Percentiles rank a stretch among this genome's conserved stretches.
Conservation (phyloP, 176 grass and related monocot species). For the Tillandsia fasciculata region DNA sequence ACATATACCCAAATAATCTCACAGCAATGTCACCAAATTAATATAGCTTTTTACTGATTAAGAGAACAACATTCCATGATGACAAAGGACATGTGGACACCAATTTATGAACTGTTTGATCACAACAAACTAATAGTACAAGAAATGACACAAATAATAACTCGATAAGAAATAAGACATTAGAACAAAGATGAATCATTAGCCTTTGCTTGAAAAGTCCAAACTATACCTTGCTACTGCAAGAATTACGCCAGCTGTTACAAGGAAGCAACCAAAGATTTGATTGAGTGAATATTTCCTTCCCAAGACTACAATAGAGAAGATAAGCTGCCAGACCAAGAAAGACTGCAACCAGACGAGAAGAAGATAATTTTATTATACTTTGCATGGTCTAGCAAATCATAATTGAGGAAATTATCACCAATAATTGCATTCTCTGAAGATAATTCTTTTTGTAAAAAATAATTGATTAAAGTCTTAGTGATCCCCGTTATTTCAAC, state of each 20-base stretch:
- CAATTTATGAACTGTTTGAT: background rate
- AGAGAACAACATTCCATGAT: too few species aligned
- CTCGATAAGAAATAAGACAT: slow-evolving; percentile 7
- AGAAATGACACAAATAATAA: slow-evolving; percentile 1
- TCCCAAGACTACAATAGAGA: slow-evolving; percentile 65
- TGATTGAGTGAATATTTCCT: slow-evolving; percentile 73
- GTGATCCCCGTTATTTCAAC: too few species aligned
- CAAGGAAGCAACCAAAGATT: slow-evolving; percentile 78
- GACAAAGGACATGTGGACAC: too few species aligned
- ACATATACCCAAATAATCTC: too few species aligned
- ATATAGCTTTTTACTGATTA: too few species aligned
- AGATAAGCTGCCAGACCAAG: slow-evolving; percentile 86
- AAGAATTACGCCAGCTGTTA: slow-evolving; percentile 64
- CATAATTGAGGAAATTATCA: slow-evolving; percentile 5
- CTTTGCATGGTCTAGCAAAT: background rate
- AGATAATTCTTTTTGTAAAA: background rate
- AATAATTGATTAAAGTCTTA: background rate
- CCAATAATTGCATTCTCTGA: background rate
- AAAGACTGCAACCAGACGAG: slow-evolving; percentile 66
- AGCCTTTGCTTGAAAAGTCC: background rate
- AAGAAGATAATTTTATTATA: slow-evolving; percentile 9
- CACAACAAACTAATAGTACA: background rate
- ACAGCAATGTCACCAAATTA: too few species aligned
- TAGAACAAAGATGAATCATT: background rate
- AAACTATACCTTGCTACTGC: slow-evolving; percentile 61